Percentiles rank a stretch among this genome's conserved stretches.
phyloP scores from a whole-genome alignment of 495 filamentous ascomycete species.

The Aspergillus asperescens region DNA sequence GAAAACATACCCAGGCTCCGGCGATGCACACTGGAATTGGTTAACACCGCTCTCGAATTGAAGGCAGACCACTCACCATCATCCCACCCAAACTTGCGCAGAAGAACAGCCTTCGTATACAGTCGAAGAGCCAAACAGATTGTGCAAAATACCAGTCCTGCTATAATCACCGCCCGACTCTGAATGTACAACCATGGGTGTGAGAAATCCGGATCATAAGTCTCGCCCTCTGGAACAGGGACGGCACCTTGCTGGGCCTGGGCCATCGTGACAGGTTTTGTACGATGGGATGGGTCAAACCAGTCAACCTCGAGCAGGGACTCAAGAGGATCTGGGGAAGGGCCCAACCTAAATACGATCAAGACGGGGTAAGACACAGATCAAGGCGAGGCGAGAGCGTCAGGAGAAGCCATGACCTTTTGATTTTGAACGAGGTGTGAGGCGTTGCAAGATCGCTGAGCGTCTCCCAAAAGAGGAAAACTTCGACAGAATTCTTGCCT shows the following conservation, averaged over 20 bases:
- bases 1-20: conserved; percentile 23
- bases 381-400: no score
- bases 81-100: conserved; percentile 26
- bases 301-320: no score
- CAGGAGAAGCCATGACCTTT: no score
- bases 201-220: conserved; percentile 18
- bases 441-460: no score
- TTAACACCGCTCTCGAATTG: neutral
- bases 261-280: neutral
- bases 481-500: no score
- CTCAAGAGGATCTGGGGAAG: neutral
- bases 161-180: conserved; percentile 10
- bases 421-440: no score
- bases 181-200: conserved; percentile 16
- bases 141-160: conserved; percentile 16
- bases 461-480: no score
- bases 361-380: no score
- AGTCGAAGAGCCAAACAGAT: conserved; percentile 16
- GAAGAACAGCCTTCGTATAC: conserved; percentile 19
- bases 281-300: no score
- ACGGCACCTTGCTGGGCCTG: neutral
- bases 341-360: no score
- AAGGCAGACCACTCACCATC: conserved; percentile 17
- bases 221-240: conserved; percentile 14
- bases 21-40: conserved; percentile 20